A percentile compares a stretch with the other conserved stretches of the same genome.
Conservation (phyloP, 257 asterid species). For the Solanum stenotomum region DNA sequence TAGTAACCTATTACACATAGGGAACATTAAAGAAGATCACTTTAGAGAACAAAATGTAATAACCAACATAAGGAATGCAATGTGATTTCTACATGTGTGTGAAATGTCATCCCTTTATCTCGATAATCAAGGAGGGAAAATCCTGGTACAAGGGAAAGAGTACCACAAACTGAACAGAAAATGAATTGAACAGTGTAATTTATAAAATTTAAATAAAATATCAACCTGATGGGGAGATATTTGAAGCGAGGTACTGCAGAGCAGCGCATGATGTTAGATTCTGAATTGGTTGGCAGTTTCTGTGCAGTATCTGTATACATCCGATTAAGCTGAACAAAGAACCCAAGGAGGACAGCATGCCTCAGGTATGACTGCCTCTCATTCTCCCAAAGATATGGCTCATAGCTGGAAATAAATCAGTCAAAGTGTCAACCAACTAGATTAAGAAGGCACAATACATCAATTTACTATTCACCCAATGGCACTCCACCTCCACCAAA, state of each 20-base stretch:
- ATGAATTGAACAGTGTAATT: neutral
- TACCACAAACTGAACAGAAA: neutral
- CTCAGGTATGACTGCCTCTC: slow-evolving; percentile 84
- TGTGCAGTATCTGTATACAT: slow-evolving; percentile 58
- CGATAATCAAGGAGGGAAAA: neutral
- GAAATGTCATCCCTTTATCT: neutral
- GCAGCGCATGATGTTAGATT: slow-evolving; percentile 93
- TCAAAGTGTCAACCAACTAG: neutral
- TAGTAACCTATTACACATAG: neutral
- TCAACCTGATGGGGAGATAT: slow-evolving; percentile 96
- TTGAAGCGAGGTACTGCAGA: slow-evolving; percentile 94
- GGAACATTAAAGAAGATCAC: neutral
- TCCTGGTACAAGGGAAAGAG: neutral
- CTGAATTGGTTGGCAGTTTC: slow-evolving; percentile 80
- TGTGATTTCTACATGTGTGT: neutral
- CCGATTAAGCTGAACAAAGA: slow-evolving; percentile 92
- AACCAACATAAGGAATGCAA: neutral
- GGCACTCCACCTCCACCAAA: neutral
- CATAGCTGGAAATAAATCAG: slow-evolving; percentile 55
- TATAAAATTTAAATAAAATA: slow-evolving; percentile 6
- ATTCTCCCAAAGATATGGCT: slow-evolving; percentile 94
- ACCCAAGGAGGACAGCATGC: slow-evolving; percentile 93
- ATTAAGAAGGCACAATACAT: neutral
- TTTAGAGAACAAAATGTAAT: neutral
- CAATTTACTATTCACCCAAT: neutral